Conservation (phyloP, 1,139 yeast genomes). For the Blastobotrys illinoisensis region DNA sequence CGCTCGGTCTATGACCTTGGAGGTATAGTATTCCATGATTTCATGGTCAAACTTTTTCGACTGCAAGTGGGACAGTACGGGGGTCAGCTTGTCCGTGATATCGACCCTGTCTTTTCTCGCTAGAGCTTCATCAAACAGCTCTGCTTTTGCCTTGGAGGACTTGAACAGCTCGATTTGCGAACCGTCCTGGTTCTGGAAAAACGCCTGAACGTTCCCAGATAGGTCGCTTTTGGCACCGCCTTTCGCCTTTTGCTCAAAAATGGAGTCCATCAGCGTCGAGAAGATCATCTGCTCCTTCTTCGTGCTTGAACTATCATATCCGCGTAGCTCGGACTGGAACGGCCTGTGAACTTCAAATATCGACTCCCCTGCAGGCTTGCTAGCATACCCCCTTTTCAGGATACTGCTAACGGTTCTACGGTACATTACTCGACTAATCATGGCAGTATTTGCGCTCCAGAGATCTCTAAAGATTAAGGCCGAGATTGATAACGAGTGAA, state of each 20-base stretch:
- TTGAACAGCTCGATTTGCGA: background rate
- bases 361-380: background rate
- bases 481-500: background rate
- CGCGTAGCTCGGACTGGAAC: background rate
- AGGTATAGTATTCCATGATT: slow-evolving; percentile 23
- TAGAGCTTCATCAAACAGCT: slow-evolving; percentile 8
- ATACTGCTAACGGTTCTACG: background rate
- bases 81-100: slow-evolving; percentile 6
- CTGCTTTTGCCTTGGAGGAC: slow-evolving; percentile 4
- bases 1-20: slow-evolving; percentile 17
- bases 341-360: background rate
- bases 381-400: background rate
- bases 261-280: slow-evolving; percentile 22
- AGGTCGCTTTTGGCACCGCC: slow-evolving; percentile 3
- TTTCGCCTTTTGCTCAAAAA: slow-evolving; percentile 17
- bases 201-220: slow-evolving; percentile 20
- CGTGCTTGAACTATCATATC: background rate
- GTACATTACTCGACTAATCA: background rate
- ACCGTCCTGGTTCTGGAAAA: slow-evolving; percentile 17
- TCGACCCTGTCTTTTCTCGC: background rate
- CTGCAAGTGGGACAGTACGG: slow-evolving; percentile 3
- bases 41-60: slow-evolving; percentile 22
- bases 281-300: slow-evolving; percentile 23
- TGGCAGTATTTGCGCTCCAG: background rate
- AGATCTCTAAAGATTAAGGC: background rate